Evolutionary conservation across 2,329 filamentous ascomycete species (phyloP).

Genomic region (Botrytis fabae): DNA sequence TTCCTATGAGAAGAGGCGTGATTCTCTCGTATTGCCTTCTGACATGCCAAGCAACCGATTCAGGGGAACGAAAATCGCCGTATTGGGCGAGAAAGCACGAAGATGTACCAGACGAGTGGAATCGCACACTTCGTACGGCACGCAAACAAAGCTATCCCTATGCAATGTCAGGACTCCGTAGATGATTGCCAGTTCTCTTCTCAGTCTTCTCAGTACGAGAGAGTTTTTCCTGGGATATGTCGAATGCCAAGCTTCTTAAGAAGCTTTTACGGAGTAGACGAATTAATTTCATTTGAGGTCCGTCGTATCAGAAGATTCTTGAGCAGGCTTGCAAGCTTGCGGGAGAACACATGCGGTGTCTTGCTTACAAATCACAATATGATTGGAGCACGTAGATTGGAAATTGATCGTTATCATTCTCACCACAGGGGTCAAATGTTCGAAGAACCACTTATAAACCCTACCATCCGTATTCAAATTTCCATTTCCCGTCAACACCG

Average conservation of each 20-base stretch:
- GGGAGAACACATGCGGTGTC: not conserved
- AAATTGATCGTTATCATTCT: constrained; percentile 2
- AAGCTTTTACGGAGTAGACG: not conserved
- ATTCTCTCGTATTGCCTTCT: constrained; percentile 20
- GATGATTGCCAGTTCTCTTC: not conserved
- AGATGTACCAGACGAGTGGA: not conserved
- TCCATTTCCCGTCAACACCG: constrained; percentile 1
- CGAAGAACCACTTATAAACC: constrained; percentile 10
- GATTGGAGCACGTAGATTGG: not conserved
- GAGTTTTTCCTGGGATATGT: not conserved
- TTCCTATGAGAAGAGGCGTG: constrained; percentile 7
- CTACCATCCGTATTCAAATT: constrained; percentile 14
- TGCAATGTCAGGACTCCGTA: not conserved
- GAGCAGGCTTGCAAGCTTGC: not conserved
- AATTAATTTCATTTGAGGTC: not conserved
- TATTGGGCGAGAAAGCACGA: not conserved
- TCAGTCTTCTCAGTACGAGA: not conserved
- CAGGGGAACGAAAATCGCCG: not conserved
- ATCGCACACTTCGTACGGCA: not conserved
- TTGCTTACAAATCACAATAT: constrained; percentile 1
- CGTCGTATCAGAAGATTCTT: not conserved
- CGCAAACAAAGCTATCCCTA: not conserved
- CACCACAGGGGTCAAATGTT: not conserved
- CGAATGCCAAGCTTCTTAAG: not conserved
- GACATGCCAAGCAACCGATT: constrained; percentile 7